These are phyloP conservation scores for Fusarium avenaceum DNA, from an alignment of 2,329 filamentous ascomycete genomes.

Conservation along the genomic window DNA sequence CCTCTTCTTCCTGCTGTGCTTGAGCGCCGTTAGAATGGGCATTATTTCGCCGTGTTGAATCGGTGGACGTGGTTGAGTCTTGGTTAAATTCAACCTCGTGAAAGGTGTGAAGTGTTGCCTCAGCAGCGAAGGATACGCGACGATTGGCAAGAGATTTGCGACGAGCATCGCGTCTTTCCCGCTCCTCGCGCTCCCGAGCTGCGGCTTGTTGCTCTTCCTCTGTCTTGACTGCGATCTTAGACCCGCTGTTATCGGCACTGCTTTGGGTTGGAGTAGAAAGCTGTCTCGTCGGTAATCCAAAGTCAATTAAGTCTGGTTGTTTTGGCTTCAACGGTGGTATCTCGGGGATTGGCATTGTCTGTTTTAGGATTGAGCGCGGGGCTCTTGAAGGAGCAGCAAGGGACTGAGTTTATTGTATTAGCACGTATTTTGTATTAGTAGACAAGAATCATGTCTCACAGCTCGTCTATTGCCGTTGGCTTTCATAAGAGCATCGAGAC, in stretches of 20 bases:
- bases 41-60: conserved; percentile 81
- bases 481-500: conserved; percentile 83
- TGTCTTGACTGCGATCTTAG: conserved; percentile 74
- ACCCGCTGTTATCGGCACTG: conserved; percentile 53
- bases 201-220: conserved; percentile 80
- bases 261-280: conserved; percentile 29
- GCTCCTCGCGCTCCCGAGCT: conserved; percentile 76
- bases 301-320: conserved; percentile 38
- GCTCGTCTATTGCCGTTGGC: conserved; percentile 82
- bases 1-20: conserved; percentile 68
- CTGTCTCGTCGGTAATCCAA: conserved; percentile 29
- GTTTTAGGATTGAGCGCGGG: conserved; percentile 83
- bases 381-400: conserved; percentile 66
- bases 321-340: conserved; percentile 73
- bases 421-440: conserved; percentile 18
- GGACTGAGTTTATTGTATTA: conserved; percentile 60
- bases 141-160: conserved; percentile 94
- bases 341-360: conserved; percentile 76
- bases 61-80: conserved; percentile 85
- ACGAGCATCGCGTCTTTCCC: conserved; percentile 85
- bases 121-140: conserved; percentile 95
- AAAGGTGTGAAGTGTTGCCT: conserved; percentile 97
- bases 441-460: conserved; percentile 63
- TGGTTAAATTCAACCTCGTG: conserved; percentile 91
- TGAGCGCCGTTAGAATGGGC: conserved; percentile 20